Evolutionary conservation across 345 rosid species (phyloP).

Genomic region (Populus alba): DNA sequence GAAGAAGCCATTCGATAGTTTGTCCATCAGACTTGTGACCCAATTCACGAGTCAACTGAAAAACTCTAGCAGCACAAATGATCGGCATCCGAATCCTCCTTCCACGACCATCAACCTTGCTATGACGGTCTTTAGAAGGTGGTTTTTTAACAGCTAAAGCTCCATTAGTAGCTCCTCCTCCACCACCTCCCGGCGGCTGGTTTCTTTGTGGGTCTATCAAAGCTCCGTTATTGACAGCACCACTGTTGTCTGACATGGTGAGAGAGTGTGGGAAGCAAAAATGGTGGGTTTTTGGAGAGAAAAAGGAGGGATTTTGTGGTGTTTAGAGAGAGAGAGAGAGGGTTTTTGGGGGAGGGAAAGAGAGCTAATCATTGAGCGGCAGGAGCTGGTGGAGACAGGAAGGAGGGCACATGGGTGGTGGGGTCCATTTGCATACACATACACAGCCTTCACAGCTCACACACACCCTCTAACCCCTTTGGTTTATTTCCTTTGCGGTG

Average conservation of each 20-base stretch:
- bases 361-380: constrained; percentile 89
- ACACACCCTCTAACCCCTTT: background rate
- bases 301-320: too few relatives aligned
- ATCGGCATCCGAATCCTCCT: constrained; percentile 97
- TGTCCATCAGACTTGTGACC: constrained; percentile 99
- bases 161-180: constrained; percentile 31
- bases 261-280: background rate
- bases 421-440: constrained; percentile 40
- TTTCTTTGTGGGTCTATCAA: constrained; percentile 52
- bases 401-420: constrained; percentile 97
- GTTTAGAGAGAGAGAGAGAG: background rate
- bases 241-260: constrained; percentile 56
- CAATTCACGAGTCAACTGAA: constrained; percentile 90
- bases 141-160: constrained; percentile 69
- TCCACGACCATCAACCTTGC: constrained; percentile 97
- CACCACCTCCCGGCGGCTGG: constrained; percentile 14
- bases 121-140: constrained; percentile 93
- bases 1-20: constrained; percentile 98
- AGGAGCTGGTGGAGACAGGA: constrained; percentile 99
- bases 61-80: constrained; percentile 99
- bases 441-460: constrained; percentile 16
- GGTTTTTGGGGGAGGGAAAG: constrained; percentile 15
- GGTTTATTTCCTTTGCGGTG: background rate
- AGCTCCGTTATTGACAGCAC: constrained; percentile 39
- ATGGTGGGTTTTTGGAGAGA: background rate